A percentile compares a stretch with the other conserved stretches of the same genome.
Conservation (phyloP, 1,284 basidiomycete genomes). For the Ceratorhiza oryzae-sativae region DNA sequence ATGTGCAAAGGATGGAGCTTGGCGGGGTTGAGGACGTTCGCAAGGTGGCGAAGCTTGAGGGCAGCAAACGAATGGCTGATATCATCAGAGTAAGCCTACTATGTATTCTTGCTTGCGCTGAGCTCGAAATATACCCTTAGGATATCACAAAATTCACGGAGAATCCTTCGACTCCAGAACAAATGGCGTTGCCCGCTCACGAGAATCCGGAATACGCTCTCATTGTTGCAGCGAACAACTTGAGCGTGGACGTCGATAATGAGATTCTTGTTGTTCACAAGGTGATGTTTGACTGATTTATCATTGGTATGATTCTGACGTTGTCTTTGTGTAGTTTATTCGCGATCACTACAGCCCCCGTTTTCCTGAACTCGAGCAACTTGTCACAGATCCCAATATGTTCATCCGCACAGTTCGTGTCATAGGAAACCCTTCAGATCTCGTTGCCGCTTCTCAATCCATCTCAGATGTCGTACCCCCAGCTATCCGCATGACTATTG, state of each 20-base stretch:
- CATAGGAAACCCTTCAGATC: conserved; percentile 77
- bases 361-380: conserved; percentile 96
- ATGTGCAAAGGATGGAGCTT: conserved; percentile 92
- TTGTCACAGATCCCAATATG: conserved; percentile 90
- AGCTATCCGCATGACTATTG: conserved; percentile 96
- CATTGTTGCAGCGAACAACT: conserved; percentile 97
- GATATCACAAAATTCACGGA: conserved; percentile 87
- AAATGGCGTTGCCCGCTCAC: conserved; percentile 81
- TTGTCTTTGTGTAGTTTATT: conserved; percentile 72
- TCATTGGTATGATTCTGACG: conserved; percentile 26
- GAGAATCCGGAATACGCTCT: conserved; percentile 95
- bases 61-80: conserved; percentile 83
- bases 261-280: conserved; percentile 98
- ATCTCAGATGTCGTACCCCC: conserved; percentile 84
- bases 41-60: conserved; percentile 88
- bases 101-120: background rate
- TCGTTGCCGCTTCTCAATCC: conserved; percentile 78
- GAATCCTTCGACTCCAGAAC: conserved; percentile 77
- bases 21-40: conserved; percentile 81
- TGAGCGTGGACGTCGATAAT: conserved; percentile 98
- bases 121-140: conserved; percentile 53
- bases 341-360: conserved; percentile 96
- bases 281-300: conserved; percentile 53
- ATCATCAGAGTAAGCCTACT: conserved; percentile 72
- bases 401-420: conserved; percentile 91